Conservation (phyloP, 192 early-diverging fungal species). For the Neocallimastix lanati region DNA sequence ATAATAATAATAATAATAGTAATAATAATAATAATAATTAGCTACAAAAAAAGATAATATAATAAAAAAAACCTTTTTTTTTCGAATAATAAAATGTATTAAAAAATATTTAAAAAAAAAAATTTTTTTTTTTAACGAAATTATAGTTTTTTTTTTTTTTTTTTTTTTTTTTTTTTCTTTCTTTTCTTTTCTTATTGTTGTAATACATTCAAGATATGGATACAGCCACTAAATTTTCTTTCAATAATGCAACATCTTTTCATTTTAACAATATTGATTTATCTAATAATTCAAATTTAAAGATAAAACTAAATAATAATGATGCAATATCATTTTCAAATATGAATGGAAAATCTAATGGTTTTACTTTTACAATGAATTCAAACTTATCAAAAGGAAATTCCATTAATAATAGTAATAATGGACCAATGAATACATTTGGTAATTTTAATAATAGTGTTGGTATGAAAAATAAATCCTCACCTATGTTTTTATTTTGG, state of each 20-base stretch:
- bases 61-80: too few relatives aligned
- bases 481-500: neutral
- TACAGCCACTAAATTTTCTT: neutral
- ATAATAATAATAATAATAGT: too few relatives aligned
- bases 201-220: neutral
- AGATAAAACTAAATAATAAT: neutral
- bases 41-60: too few relatives aligned
- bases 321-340: neutral
- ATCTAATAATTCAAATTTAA: too few relatives aligned
- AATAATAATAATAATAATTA: too few relatives aligned
- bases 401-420: neutral
- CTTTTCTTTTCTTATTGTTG: too few relatives aligned
- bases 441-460: neutral
- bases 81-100: too few relatives aligned
- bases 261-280: neutral
- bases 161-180: too few relatives aligned
- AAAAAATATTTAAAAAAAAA: too few relatives aligned
- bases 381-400: neutral
- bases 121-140: too few relatives aligned
- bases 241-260: neutral
- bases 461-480: neutral
- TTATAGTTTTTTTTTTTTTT: too few relatives aligned
- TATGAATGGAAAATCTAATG: neutral
- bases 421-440: neutral
- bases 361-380: neutral